These are phyloP conservation scores for Penicillium italicum DNA, from an alignment of 2,329 filamentous ascomycete species.

Conservation along the genomic window DNA sequence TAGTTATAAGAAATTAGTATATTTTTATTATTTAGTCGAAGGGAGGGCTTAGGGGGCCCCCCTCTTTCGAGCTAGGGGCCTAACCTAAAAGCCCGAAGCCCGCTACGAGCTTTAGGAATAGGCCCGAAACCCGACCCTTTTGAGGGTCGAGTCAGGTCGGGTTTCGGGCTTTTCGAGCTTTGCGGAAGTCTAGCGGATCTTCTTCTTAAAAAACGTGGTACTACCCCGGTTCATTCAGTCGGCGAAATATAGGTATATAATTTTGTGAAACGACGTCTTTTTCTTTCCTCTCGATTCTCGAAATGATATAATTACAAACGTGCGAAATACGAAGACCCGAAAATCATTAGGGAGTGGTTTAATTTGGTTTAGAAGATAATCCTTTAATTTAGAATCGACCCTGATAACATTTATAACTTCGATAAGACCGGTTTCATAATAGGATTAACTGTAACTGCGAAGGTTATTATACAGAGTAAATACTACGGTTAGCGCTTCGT, in stretches of 20 bases:
- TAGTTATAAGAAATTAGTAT: no score
- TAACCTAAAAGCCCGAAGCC: no score
- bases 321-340: no score
- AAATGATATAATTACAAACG: neutral
- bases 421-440: neutral
- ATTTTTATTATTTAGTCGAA: no score
- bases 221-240: neutral
- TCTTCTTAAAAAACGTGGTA: neutral
- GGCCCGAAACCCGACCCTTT: no score
- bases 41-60: no score
- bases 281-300: neutral
- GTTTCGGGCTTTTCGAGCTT: no score
- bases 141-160: no score
- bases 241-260: neutral
- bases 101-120: no score
- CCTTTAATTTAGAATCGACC: neutral
- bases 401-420: neutral
- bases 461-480: neutral
- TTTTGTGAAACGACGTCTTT: neutral
- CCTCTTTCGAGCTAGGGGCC: no score
- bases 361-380: neutral
- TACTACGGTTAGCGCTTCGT: neutral
- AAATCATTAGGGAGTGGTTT: no score
- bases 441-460: neutral
- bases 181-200: no score